Evolutionary conservation across 2,329 filamentous ascomycete species (phyloP).

Genomic region (Pestalotiopsis sp.): DNA sequence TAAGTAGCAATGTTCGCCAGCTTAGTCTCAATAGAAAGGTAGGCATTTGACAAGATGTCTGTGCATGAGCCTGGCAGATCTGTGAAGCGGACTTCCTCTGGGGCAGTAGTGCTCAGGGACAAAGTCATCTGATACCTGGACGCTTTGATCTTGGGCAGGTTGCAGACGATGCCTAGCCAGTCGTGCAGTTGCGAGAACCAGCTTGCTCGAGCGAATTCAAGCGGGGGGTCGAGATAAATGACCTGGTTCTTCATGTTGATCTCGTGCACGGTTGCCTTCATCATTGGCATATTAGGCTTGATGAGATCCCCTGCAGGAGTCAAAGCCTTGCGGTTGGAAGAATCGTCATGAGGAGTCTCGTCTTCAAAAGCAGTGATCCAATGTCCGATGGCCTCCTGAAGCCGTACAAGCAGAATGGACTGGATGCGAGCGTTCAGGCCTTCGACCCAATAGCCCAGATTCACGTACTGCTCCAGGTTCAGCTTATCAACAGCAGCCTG

Average conservation of each 20-base stretch:
- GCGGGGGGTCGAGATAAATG: constrained; percentile 91
- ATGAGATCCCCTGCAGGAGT: constrained; percentile 44
- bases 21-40: constrained; percentile 82
- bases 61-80: constrained; percentile 85
- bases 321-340: constrained; percentile 55
- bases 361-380: constrained; percentile 89
- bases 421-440: constrained; percentile 88
- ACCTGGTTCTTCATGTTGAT: constrained; percentile 98
- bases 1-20: constrained; percentile 79
- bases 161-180: constrained; percentile 92
- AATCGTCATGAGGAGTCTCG: constrained; percentile 47
- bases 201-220: constrained; percentile 87
- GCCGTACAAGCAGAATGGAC: constrained; percentile 73
- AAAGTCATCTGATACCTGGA: constrained; percentile 91
- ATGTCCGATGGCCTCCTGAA: constrained; percentile 80
- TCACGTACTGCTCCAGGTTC: constrained; percentile 94
- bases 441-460: constrained; percentile 87
- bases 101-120: constrained; percentile 58
- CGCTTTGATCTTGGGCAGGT: constrained; percentile 91
- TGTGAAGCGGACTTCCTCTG: constrained; percentile 74
- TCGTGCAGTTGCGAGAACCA: constrained; percentile 93
- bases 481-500: constrained; percentile 95
- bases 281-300: constrained; percentile 61
- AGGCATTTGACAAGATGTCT: constrained; percentile 76
- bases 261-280: constrained; percentile 81